Evolutionary conservation across 2,329 filamentous ascomycete genomes (phyloP).

Genomic region (Aspergillus udagawae): DNA sequence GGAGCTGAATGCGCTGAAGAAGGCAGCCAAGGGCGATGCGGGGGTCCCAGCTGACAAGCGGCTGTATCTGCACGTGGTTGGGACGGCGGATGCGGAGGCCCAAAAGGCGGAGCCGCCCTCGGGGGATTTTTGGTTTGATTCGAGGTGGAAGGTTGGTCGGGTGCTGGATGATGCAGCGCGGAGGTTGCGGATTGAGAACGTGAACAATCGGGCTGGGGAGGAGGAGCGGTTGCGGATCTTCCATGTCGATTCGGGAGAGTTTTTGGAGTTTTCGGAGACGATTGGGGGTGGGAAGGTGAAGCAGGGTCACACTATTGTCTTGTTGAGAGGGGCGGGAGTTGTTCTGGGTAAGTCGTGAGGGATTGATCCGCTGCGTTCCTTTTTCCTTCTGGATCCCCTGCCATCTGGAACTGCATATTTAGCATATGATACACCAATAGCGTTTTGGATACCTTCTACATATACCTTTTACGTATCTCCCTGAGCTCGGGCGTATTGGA

Average conservation of each 20-base stretch:
- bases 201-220: conserved; percentile 45
- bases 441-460: neutral
- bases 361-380: conserved; percentile 5
- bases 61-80: conserved; percentile 88
- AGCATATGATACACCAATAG: neutral
- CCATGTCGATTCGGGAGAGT: conserved; percentile 81
- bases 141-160: conserved; percentile 85
- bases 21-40: conserved; percentile 82
- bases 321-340: conserved; percentile 81
- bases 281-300: conserved; percentile 63
- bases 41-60: conserved; percentile 77
- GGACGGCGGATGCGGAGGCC: conserved; percentile 80
- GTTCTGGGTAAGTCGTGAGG: conserved; percentile 59
- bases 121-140: conserved; percentile 74
- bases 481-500: conserved; percentile 1
- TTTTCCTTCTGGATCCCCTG: conserved; percentile 1
- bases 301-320: conserved; percentile 84
- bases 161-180: conserved; percentile 44
- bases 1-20: conserved; percentile 75
- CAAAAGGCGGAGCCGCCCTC: conserved; percentile 78
- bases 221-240: conserved; percentile 81
- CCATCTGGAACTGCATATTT: conserved; percentile 5
- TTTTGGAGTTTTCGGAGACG: conserved; percentile 86
- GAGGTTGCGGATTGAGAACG: conserved; percentile 41
- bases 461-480: neutral